Conservation (phyloP, 2,329 filamentous ascomycete species). For the Pseudonectria buxi region DNA sequence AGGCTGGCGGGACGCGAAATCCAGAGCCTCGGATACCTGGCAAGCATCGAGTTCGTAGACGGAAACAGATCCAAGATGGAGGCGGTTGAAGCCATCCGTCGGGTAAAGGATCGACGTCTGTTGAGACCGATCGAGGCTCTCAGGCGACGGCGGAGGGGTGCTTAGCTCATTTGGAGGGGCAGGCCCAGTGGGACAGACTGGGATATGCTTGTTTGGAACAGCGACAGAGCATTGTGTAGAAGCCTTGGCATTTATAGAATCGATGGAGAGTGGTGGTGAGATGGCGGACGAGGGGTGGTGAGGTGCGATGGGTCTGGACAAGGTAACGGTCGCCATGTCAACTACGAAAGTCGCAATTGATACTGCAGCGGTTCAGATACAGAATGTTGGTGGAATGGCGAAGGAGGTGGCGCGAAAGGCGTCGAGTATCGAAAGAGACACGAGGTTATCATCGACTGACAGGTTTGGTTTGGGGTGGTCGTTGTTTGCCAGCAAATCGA, state of each 20-base stretch:
- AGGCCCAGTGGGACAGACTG: slow-evolving; percentile 79
- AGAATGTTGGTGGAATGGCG: slow-evolving; percentile 5
- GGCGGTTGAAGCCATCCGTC: slow-evolving; percentile 53
- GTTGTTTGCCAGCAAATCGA: too few species aligned
- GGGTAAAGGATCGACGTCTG: slow-evolving; percentile 69
- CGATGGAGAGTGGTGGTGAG: slow-evolving; percentile 35
- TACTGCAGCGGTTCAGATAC: slow-evolving; percentile 3
- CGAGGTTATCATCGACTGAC: too few species aligned
- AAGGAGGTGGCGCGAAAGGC: slow-evolving; percentile 9
- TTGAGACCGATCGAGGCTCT: slow-evolving; percentile 45
- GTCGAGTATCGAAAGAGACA: not conserved
- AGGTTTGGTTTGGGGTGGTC: too few species aligned
- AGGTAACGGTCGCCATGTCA: slow-evolving; percentile 49
- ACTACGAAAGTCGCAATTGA: not conserved
- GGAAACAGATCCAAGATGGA: slow-evolving; percentile 47
- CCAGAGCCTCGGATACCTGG: slow-evolving; percentile 64
- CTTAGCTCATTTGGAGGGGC: slow-evolving; percentile 45
- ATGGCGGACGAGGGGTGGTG: slow-evolving; percentile 39
- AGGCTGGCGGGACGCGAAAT: slow-evolving; percentile 70
- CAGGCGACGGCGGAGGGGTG: slow-evolving; percentile 61
- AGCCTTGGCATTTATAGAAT: slow-evolving; percentile 19
- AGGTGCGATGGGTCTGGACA: slow-evolving; percentile 41
- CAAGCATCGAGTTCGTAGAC: slow-evolving; percentile 68
- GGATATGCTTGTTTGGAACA: slow-evolving; percentile 84
- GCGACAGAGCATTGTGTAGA: slow-evolving; percentile 31